These are phyloP conservation scores for Acidomyces sp. DNA, from an alignment of 495 filamentous ascomycete genomes.

Conservation along the genomic window DNA sequence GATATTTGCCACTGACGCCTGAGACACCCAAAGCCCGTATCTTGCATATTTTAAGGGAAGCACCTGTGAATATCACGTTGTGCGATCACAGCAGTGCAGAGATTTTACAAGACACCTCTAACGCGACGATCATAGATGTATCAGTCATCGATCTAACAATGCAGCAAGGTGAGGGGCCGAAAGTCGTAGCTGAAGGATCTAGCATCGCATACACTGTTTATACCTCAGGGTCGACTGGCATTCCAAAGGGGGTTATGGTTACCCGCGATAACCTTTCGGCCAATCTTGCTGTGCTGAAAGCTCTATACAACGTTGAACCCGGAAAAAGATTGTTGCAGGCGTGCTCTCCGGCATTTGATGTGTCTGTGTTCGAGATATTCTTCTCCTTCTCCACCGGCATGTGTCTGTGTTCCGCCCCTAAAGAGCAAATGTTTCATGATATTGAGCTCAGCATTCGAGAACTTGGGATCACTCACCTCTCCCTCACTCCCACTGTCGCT, in stretches of 20 bases:
- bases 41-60: slow-evolving; percentile 39
- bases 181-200: slow-evolving; percentile 12
- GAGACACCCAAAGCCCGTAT: slow-evolving; percentile 46
- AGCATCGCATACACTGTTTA: slow-evolving; percentile 42
- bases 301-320: slow-evolving; percentile 41
- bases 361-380: slow-evolving; percentile 72
- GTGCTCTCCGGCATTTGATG: slow-evolving; percentile 61
- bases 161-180: not conserved
- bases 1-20: slow-evolving; percentile 58
- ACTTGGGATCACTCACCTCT: slow-evolving; percentile 57
- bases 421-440: slow-evolving; percentile 51
- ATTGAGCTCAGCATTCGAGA: slow-evolving; percentile 44
- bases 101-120: not conserved
- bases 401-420: slow-evolving; percentile 54
- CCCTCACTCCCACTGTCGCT: slow-evolving; percentile 65
- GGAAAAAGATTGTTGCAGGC: slow-evolving; percentile 51
- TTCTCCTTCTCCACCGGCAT: slow-evolving; percentile 49
- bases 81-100: slow-evolving; percentile 10
- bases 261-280: slow-evolving; percentile 54
- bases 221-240: slow-evolving; percentile 53
- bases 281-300: slow-evolving; percentile 47
- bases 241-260: slow-evolving; percentile 57
- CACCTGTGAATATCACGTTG: slow-evolving; percentile 37
- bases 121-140: not conserved
- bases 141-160: slow-evolving; percentile 1